phyloP scores from a whole-genome alignment of 2,329 filamentous ascomycete species.

The Aaosphaeria pasadenensis region DNA sequence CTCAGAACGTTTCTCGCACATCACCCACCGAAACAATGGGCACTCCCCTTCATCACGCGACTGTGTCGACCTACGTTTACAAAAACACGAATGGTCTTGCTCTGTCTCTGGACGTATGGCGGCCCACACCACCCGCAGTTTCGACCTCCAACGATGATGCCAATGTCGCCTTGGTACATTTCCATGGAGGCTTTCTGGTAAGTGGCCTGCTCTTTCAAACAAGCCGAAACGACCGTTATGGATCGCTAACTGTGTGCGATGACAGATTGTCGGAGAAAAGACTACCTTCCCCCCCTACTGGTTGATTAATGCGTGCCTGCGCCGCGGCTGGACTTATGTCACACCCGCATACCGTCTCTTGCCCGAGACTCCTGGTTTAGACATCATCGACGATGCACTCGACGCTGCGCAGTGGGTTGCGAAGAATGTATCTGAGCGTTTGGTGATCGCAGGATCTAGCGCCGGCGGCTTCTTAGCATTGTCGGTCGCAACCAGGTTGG shows the following conservation, averaged over 20 bases:
- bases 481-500: background rate
- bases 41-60: no score
- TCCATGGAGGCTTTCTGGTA: background rate
- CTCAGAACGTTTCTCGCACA: no score
- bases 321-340: background rate
- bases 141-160: background rate
- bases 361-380: background rate
- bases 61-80: no score
- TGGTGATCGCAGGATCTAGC: background rate
- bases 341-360: background rate
- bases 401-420: background rate
- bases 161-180: background rate
- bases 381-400: background rate
- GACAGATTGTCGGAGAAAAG: background rate
- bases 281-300: background rate
- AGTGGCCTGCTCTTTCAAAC: background rate
- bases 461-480: background rate
- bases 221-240: background rate
- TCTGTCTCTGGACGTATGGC: background rate
- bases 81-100: no score
- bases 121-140: background rate
- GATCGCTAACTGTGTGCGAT: background rate
- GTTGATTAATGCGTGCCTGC: background rate
- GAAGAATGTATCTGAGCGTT: background rate
- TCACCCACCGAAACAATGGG: no score